These are phyloP conservation scores for Anthracocystis walkeri DNA, from an alignment of 1,284 basidiomycete species.

Conservation along the genomic window DNA sequence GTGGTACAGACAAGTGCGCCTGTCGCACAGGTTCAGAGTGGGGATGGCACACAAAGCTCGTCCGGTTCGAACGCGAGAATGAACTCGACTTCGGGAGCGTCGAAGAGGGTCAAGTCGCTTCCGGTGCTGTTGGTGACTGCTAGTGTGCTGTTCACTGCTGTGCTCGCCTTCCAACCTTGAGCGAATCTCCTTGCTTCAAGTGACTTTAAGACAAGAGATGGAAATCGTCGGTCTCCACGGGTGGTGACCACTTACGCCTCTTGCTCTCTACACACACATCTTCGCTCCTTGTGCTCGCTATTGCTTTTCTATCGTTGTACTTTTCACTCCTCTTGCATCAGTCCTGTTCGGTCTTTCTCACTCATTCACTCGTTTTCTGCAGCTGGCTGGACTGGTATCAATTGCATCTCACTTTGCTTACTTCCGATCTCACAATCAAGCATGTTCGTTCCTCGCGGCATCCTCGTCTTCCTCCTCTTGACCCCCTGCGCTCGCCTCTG, in stretches of 20 bases:
- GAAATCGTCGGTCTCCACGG: constrained; percentile 26
- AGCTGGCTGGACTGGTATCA: constrained; percentile 26
- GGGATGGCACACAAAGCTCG: constrained; percentile 4
- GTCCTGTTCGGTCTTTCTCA: constrained; percentile 8
- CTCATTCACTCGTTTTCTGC: constrained; percentile 11
- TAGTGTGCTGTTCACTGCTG: constrained; percentile 30
- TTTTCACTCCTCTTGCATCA: constrained; percentile 6
- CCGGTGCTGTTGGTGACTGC: constrained; percentile 27
- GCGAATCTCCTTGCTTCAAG: background rate
- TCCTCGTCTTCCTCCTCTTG: constrained; percentile 14
- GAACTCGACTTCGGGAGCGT: constrained; percentile 30
- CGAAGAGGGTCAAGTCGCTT: constrained; percentile 23
- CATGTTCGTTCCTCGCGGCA: constrained; percentile 6
- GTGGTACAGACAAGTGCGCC: constrained; percentile 9
- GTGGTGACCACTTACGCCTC: constrained; percentile 33
- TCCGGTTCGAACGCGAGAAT: constrained; percentile 19
- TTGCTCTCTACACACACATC: background rate
- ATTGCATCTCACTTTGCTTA: constrained; percentile 8
- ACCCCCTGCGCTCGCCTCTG: background rate
- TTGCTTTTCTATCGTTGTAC: background rate
- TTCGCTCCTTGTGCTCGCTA: constrained; percentile 6
- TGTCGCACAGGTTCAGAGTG: constrained; percentile 5
- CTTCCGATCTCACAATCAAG: background rate
- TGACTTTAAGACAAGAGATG: background rate
- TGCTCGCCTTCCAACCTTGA: constrained; percentile 30